A percentile compares a stretch with the other conserved stretches of the same genome.
Evolutionary conservation across 73 alveolate species (phyloP).

Genomic region (Paramecium tetraurelia): DNA sequence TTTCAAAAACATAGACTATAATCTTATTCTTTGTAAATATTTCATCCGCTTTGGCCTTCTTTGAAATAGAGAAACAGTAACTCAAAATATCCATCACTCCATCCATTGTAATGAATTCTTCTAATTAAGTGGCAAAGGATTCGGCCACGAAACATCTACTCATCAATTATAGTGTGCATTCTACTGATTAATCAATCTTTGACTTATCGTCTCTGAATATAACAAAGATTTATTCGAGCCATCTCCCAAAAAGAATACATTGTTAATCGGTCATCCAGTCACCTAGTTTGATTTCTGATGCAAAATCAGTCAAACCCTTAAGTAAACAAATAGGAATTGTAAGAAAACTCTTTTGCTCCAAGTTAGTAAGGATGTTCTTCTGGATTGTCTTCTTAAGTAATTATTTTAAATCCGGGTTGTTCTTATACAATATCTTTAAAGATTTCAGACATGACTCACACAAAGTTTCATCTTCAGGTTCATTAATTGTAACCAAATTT

Average conservation of each 20-base stretch:
- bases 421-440: background rate
- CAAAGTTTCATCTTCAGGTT: constrained; percentile 18
- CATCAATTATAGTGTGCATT: background rate
- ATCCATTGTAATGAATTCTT: background rate
- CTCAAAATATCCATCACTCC: background rate
- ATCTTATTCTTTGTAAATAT: background rate
- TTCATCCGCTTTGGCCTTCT: background rate
- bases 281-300: background rate
- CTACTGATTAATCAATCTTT: background rate
- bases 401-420: background rate
- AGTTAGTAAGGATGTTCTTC: background rate
- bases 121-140: background rate
- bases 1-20: background rate
- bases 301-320: constrained; percentile 25
- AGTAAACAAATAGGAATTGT: background rate
- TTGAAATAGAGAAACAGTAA: background rate
- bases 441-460: background rate
- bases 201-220: background rate
- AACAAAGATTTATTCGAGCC: constrained; percentile 5
- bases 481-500: background rate
- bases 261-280: constrained; percentile 7
- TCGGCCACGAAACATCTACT: background rate
- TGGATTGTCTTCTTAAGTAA: background rate
- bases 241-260: background rate
- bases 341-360: background rate